Evolutionary conservation across 257 asterid genomes (phyloP), one percentile per base, ranked within the genome.

Genomic region (Solanum corneliomulleri): DNA sequence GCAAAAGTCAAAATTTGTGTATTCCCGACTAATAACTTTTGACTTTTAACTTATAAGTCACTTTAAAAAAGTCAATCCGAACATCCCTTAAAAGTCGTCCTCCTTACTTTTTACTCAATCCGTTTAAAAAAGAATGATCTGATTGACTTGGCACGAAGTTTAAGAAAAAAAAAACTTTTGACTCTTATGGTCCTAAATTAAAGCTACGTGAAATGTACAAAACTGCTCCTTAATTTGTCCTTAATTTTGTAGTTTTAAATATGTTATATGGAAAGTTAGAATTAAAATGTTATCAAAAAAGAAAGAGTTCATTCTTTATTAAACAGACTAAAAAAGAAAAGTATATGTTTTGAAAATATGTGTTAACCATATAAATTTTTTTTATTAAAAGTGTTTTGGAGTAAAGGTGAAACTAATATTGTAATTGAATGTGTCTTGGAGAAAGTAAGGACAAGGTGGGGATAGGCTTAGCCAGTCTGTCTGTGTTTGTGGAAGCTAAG

Each of bases 381-480:
- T 58, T 20, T 7, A 58, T 58, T 58, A 21, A 56, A 18, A 58
- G 66, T 58, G 9, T 3, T 58, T 20, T 58, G 12, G 27, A 20
- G 66, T 58, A 58, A 58, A 58, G 27, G 27, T 58, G 12, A 58
- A 58, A 58, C 27, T 58, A 68, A 13, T 68, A 27, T 68, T 68
- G 39, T 68, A 27, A 68, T 10, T 23, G 39, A 76, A 76, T 77
- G 64, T 77, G 58, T 16, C 58, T 25, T 27, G 33, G 60, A 25
- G 68, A 47, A 47, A 80, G 27, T 27, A 80, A 80, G 85, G 85
- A 45, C 10, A 37, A 49, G 69, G 69, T 49, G 85, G 85, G 66
- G 85, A 49, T 81, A 81, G 85, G 69, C 85, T 81, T 81, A 81
- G 85, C 85, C 85, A 81, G 44, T 81, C 35, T 49, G 85, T 81